Conservation (phyloP, 164 flowering plant genomes). For the Aristolochia californica region DNA sequence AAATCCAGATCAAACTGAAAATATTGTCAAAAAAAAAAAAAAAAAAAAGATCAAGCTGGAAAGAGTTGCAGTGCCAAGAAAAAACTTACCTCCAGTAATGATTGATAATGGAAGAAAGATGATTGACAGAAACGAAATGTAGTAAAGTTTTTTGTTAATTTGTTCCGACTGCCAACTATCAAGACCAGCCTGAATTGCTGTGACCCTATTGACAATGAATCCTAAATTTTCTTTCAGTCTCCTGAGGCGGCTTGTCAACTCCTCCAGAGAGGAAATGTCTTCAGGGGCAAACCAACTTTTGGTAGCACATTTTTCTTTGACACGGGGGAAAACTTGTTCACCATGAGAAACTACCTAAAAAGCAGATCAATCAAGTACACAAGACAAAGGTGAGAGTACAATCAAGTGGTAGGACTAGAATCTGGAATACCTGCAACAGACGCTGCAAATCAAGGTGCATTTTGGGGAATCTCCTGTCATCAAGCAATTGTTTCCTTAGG, state of each 20-base stretch:
- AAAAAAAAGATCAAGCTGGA: too few species aligned
- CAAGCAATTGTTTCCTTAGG: slow-evolving; percentile 85
- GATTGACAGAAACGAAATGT: slow-evolving; percentile 88
- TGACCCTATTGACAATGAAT: slow-evolving; percentile 79
- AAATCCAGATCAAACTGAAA: neutral
- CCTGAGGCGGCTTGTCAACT: slow-evolving; percentile 65
- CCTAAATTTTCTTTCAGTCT: slow-evolving; percentile 94
- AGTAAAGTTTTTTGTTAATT: slow-evolving; percentile 84
- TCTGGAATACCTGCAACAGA: slow-evolving; percentile 57
- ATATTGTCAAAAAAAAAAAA: too few species aligned
- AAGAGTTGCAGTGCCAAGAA: neutral
- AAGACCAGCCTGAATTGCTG: slow-evolving; percentile 87
- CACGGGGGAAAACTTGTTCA: slow-evolving; percentile 94
- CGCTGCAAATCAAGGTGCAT: slow-evolving; percentile 94
- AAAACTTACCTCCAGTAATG: slow-evolving; percentile 75
- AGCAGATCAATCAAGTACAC: neutral
- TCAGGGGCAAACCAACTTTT: slow-evolving; percentile 76
- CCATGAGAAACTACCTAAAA: slow-evolving; percentile 85
- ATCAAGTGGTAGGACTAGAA: neutral
- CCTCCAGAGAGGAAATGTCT: slow-evolving; percentile 70
- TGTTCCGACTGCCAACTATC: slow-evolving; percentile 99
- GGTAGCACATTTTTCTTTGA: slow-evolving; percentile 76
- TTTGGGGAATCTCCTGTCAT: slow-evolving; percentile 91
- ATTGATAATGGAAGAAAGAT: slow-evolving; percentile 87
- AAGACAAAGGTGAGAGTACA: neutral